Conservation (phyloP, 495 filamentous ascomycete genomes). For the Penicillium bialowiezense region DNA sequence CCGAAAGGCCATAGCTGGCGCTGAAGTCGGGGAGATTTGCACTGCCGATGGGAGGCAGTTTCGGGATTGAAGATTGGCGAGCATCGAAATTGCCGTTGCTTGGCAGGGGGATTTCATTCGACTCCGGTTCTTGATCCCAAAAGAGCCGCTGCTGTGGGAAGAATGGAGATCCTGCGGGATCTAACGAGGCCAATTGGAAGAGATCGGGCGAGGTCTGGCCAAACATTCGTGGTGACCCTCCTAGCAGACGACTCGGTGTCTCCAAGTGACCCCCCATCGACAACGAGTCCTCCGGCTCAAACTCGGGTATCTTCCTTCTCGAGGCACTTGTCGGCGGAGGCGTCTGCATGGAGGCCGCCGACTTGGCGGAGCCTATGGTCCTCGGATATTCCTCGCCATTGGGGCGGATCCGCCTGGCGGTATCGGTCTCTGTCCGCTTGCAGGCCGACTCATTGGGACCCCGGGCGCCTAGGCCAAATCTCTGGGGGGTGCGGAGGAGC, state of each 20-base stretch:
- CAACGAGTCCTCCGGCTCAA: slow-evolving; percentile 18
- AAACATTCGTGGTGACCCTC: slow-evolving; percentile 45
- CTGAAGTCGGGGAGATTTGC: slow-evolving; percentile 39
- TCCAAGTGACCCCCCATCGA: slow-evolving; percentile 30
- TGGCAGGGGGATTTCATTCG: slow-evolving; percentile 22
- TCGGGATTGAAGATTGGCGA: slow-evolving; percentile 28
- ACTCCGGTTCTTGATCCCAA: slow-evolving; percentile 64
- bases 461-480: slow-evolving; percentile 32
- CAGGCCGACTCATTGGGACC: slow-evolving; percentile 47
- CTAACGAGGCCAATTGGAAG: slow-evolving; percentile 68
- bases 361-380: slow-evolving; percentile 42
- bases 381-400: slow-evolving; percentile 43
- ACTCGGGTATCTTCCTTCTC: slow-evolving; percentile 38
- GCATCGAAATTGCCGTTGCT: not conserved
- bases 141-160: slow-evolving; percentile 66
- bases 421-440: slow-evolving; percentile 49
- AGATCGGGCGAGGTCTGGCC: slow-evolving; percentile 62
- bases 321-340: slow-evolving; percentile 64
- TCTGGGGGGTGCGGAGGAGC: slow-evolving; percentile 50
- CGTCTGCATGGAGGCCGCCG: slow-evolving; percentile 61
- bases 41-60: slow-evolving; percentile 39
- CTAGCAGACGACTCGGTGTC: slow-evolving; percentile 44
- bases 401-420: slow-evolving; percentile 35
- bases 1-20: slow-evolving; percentile 27
- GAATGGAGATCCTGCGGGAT: slow-evolving; percentile 65